Evolutionary conservation across 176 grass and related monocot genomes (phyloP).

Genomic region (Themeda triandra): DNA sequence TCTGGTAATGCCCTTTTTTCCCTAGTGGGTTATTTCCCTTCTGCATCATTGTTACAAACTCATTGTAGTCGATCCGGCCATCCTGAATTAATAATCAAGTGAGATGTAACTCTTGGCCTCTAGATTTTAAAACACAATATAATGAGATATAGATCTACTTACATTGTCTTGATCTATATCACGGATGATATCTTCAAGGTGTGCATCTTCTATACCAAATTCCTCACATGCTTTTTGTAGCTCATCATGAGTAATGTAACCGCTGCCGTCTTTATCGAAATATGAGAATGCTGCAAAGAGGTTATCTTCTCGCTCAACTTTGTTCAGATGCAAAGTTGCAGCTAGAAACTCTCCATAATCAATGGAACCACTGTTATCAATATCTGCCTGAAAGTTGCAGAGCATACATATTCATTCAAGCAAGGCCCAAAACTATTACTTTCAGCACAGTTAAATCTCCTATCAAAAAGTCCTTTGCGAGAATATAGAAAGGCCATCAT

Average conservation of each 20-base stretch:
- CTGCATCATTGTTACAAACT: constrained; percentile 96
- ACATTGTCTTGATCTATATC: constrained; percentile 99
- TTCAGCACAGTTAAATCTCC: neutral
- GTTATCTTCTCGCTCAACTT: constrained; percentile 89
- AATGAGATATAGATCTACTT: constrained; percentile 22
- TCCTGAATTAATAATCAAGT: constrained; percentile 57
- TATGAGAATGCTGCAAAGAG: constrained; percentile 90
- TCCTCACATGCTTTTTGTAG: constrained; percentile 94
- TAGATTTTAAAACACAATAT: constrained; percentile 9
- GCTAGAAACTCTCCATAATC: constrained; percentile 95
- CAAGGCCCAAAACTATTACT: constrained; percentile 17
- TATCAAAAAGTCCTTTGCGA: constrained; percentile 2
- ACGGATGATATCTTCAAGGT: constrained; percentile 79
- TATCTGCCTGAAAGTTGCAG: constrained; percentile 68
- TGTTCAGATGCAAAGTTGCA: constrained; percentile 93
- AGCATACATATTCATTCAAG: constrained; percentile 35
- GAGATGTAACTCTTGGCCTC: neutral
- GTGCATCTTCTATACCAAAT: constrained; percentile 78
- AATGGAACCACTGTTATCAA: constrained; percentile 91
- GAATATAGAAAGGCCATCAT: neutral
- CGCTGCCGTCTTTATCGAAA: constrained; percentile 92
- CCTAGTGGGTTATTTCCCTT: constrained; percentile 83
- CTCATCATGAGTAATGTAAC: constrained; percentile 91
- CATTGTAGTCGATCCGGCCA: constrained; percentile 93
- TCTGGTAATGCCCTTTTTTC: constrained; percentile 55